A percentile compares a stretch with the other conserved stretches of the same genome.
These are phyloP conservation scores for Annona cherimola DNA, from an alignment of 164 flowering plant genomes.

Conservation along the genomic window DNA sequence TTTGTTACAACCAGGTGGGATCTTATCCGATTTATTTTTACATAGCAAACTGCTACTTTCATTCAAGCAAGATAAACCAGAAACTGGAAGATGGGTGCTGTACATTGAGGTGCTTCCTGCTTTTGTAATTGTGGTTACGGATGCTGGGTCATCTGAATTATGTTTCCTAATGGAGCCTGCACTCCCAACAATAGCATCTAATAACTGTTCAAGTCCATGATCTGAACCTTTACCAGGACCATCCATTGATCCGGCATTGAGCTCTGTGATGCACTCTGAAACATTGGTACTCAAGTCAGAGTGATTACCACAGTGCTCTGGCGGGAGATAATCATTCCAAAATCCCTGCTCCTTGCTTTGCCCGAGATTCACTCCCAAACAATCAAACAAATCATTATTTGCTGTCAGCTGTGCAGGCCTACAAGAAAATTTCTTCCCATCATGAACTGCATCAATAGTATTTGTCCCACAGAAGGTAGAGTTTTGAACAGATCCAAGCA, in stretches of 20 bases:
- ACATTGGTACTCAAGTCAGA: conserved; percentile 17
- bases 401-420: conserved; percentile 11
- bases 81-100: conserved; percentile 23
- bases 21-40: conserved; percentile 15
- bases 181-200: conserved; percentile 28
- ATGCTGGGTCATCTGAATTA: conserved; percentile 35
- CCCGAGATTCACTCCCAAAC: conserved; percentile 25
- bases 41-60: conserved; percentile 20
- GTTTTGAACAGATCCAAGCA: conserved; percentile 30
- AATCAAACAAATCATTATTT: conserved; percentile 27
- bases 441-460: conserved; percentile 9
- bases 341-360: conserved; percentile 19
- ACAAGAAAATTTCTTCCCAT: conserved; percentile 13
- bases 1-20: conserved; percentile 9
- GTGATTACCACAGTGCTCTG: conserved; percentile 18
- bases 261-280: conserved; percentile 32
- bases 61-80: conserved; percentile 25
- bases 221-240: conserved; percentile 44
- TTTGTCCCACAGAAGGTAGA: conserved; percentile 20
- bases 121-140: conserved; percentile 38
- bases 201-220: conserved; percentile 46
- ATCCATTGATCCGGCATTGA: conserved; percentile 24
- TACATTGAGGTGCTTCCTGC: conserved; percentile 25
- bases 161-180: conserved; percentile 21
- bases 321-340: conserved; percentile 34